Base-by-base conservation (phyloP, 371 early-diverging fungal genomes). In the Lichtheimia corymbifera region DNA sequence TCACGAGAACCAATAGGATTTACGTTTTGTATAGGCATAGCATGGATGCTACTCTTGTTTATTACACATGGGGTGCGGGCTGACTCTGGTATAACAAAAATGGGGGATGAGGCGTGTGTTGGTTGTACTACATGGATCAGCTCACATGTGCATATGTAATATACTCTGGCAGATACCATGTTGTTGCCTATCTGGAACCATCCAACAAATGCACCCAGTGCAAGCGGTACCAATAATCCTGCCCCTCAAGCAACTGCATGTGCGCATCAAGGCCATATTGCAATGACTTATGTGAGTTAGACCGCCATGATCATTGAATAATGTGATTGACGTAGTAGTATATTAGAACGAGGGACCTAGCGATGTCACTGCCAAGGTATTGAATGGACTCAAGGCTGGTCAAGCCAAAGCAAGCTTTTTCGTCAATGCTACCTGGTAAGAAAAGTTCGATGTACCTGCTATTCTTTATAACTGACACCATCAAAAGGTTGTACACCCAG, bases 291-390 rank as follows among this genome's bases (percentile, higher is more conserved):
- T 70, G 84, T 82, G 77, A 72, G 71, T 58, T 42, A 5, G n/a
- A 59, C 45, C 18, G 7, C 3, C 22, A 4, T n/a, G 11, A 28
- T 13, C 27, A 24, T 5, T 43, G 6, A 5, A 45, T 20, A 13
- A 27, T 25, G 24, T 25, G 24, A 45, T 20, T 25, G 50, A 17
- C 25, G 22, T 22, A 22, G 22, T 22, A 22, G 6, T 49, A 4
- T 52, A 5, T 22, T 62, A 84, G 83, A 81, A 77, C 35, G 86
- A 85, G 54, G 84, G 86, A 24, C 86, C 83, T n/a, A 85, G 83
- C 61, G 84, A 85, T 65, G 82, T 76, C 9, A 83, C 83, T 0
- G 77, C 75, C 35, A 79, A 80, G 58, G 81, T 83, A 45, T 72
- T 81, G 50, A 80, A 81, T 58, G 79, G 80, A 43, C 60, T 83